These are phyloP conservation scores for Malbranchea zuffiana DNA, from an alignment of 2,329 filamentous ascomycete species.

Conservation along the genomic window DNA sequence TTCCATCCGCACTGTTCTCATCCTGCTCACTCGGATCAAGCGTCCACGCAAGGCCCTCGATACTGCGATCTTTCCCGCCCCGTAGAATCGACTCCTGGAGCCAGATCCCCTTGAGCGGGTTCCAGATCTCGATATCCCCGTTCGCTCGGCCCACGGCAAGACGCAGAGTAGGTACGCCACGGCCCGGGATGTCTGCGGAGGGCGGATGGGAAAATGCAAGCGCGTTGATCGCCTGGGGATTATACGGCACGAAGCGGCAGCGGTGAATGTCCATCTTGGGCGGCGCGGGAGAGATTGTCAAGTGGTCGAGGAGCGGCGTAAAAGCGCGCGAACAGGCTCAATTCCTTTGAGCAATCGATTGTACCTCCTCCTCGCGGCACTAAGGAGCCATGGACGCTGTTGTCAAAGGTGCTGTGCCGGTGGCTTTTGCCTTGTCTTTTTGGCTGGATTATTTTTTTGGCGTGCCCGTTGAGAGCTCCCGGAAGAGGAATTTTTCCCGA, in stretches of 20 bases:
- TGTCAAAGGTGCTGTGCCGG: too few species aligned
- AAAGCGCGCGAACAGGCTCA: neutral
- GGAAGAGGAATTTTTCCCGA: too few species aligned
- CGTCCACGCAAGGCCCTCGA: constrained; percentile 86
- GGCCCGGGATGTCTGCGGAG: constrained; percentile 35
- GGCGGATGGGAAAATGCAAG: constrained; percentile 80
- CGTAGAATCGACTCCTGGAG: constrained; percentile 77
- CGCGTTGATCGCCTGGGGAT: constrained; percentile 83
- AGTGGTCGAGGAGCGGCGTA: neutral
- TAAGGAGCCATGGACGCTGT: constrained; percentile 8
- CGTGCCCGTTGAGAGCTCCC: too few species aligned
- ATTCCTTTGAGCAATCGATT: neutral
- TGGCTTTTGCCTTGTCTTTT: neutral
- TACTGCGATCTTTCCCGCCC: constrained; percentile 72
- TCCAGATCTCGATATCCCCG: constrained; percentile 97
- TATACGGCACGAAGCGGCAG: constrained; percentile 89
- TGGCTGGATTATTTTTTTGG: neutral
- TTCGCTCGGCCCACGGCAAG: constrained; percentile 87
- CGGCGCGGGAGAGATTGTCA: neutral
- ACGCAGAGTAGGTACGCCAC: constrained; percentile 51
- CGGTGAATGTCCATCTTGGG: constrained; percentile 82
- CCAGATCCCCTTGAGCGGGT: constrained; percentile 71
- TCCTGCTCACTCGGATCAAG: constrained; percentile 63
- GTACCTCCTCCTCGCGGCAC: constrained; percentile 3
- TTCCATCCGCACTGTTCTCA: constrained; percentile 41